Base-by-base conservation (phyloP, 371 early-diverging fungal genomes). In the Mortierella sp. region DNA sequence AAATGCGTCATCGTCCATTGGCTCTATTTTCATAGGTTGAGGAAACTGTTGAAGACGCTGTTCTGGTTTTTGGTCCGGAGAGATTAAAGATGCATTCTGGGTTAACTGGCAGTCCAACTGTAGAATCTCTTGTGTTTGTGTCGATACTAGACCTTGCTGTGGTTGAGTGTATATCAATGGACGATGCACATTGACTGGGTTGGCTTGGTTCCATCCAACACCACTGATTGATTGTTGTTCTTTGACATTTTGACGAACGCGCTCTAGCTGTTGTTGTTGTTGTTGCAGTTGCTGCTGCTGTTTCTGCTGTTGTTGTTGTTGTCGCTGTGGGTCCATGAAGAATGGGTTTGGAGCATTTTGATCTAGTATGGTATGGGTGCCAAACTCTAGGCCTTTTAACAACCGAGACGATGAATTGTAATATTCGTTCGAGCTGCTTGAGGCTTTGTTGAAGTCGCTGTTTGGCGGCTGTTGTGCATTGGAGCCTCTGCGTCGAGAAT, bases 1-100 rank as follows among this genome's bases (percentile, higher is more conserved):
- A 32, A 70, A 76, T 7, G 55, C 13, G 1, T 70, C 71, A 43
- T 67, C 38, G 9, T 69, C 67, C 21, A 72, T 61, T 36, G 61
- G 50, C 24, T 72, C 67, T 0, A 33, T 19, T 48, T 72, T 72
- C 19, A 72, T 53, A 0, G 24, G 11, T 15, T 45, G 57, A 24
- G 6, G 62, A 15, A 53, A 61, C n/a, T 43, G 22, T 24, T 41
- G 53, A n/a, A 21, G 6, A 16, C 41, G 41, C n/a, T 69, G 53
- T 6, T 15, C 16, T 32, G 47, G 57, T 53, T 55, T 55, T 15
- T n/a, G 24, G n/a, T 19, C 45, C 45, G 11, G 43, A n/a, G 24
- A 55, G 55, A 1, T 1, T 57, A 45, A n/a, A 28, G 28, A 28
- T 28, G 28, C 28, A 28, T 1, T 28, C 28, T 28, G 28, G 28